phyloP scores from a whole-genome alignment of 129 eudicot genomes.

The Centrapalus pauciflorus region DNA sequence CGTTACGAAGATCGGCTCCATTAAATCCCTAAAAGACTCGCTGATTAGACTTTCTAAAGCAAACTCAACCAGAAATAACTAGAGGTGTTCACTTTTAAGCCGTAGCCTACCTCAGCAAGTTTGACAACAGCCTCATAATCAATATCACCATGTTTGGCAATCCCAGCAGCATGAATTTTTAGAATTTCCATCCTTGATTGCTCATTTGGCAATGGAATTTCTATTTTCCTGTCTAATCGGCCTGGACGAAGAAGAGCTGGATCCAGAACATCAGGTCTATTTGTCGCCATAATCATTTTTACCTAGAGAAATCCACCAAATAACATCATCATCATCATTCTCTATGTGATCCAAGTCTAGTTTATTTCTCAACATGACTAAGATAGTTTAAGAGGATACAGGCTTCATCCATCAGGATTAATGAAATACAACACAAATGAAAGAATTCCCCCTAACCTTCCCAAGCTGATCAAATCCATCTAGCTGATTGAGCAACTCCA shows the following conservation, averaged over 20 bases:
- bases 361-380: neutral
- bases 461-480: conserved; percentile 99
- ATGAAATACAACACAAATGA: neutral
- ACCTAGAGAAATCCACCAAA: conserved; percentile 38
- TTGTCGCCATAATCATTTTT: conserved; percentile 98
- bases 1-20: conserved; percentile 96
- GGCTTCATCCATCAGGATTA: neutral
- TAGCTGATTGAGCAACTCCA: conserved; percentile 94
- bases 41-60: neutral
- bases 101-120: conserved; percentile 75
- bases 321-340: neutral
- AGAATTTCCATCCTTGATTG: conserved; percentile 96
- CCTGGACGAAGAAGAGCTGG: conserved; percentile 99
- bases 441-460: conserved; percentile 43
- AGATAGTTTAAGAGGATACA: neutral
- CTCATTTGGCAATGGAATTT: conserved; percentile 93
- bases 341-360: neutral
- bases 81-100: neutral
- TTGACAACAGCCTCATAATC: conserved; percentile 95
- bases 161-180: conserved; percentile 91
- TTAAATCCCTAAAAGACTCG: conserved; percentile 68
- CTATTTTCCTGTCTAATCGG: conserved; percentile 90
- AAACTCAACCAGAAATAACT: neutral
- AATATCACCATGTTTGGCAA: conserved; percentile 97
- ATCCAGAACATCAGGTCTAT: conserved; percentile 96